A percentile compares a stretch with the other conserved stretches of the same genome.
Evolutionary conservation across 2,329 filamentous ascomycete genomes (phyloP).

Genomic region (Monosporascus sp.): DNA sequence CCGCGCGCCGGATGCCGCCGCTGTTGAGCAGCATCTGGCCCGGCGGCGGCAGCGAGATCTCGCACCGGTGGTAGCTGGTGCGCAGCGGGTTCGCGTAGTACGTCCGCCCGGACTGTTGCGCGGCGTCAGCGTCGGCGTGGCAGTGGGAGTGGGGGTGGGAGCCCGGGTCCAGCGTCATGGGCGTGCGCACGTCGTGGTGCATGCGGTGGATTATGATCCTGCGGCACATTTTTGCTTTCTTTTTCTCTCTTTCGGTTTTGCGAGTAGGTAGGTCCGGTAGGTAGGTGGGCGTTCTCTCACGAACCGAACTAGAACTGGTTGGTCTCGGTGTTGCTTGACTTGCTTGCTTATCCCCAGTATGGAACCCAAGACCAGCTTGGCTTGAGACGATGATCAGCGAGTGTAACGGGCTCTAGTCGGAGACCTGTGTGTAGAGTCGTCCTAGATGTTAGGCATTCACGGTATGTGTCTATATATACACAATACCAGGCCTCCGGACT

Average conservation of each 20-base stretch:
- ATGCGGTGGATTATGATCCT: constrained; percentile 17
- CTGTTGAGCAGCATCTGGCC: not conserved
- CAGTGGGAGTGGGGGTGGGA: constrained; percentile 5
- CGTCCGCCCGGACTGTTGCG: too few relatives aligned
- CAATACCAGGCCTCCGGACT: not conserved
- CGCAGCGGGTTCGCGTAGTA: constrained; percentile 14
- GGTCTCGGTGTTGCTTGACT: not conserved
- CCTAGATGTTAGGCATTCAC: too few relatives aligned
- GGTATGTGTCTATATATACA: not conserved
- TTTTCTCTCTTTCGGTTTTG: not conserved
- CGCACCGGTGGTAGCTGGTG: constrained; percentile 18
- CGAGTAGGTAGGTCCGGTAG: not conserved
- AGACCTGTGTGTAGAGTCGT: not conserved
- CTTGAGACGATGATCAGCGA: not conserved
- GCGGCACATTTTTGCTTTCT: constrained; percentile 17
- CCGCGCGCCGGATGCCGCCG: not conserved
- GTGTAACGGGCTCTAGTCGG: not conserved
- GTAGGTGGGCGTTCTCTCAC: too few relatives aligned
- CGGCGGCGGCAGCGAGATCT: constrained; percentile 6
- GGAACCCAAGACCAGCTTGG: not conserved
- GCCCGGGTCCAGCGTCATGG: constrained; percentile 11
- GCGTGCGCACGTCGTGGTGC: constrained; percentile 22
- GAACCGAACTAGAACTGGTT: not conserved
- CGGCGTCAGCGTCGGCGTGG: not conserved
- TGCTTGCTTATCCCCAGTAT: not conserved